A percentile compares a stretch with the other conserved stretches of the same genome.
These are phyloP conservation scores for Podospora appendiculata DNA, from an alignment of 495 filamentous ascomycete species.

Conservation along the genomic window DNA sequence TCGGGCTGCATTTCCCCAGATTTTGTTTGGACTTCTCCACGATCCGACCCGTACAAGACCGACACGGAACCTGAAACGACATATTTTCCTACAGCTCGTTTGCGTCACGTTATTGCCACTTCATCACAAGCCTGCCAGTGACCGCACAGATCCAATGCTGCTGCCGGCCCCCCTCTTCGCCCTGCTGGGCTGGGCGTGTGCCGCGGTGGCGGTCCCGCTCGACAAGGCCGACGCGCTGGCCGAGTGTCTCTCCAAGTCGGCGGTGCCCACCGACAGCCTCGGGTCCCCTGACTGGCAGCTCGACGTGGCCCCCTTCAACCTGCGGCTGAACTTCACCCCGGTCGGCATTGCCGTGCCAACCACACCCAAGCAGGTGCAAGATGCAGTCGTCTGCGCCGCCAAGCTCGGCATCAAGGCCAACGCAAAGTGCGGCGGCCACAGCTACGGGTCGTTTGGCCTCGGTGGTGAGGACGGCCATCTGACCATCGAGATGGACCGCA, in stretches of 20 bases:
- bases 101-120: slow-evolving; percentile 9
- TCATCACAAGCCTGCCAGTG: too few species aligned
- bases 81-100: not conserved
- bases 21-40: slow-evolving; percentile 8
- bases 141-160: slow-evolving; percentile 4
- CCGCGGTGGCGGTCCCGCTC: slow-evolving; percentile 7
- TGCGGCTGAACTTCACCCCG: slow-evolving; percentile 29
- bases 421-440: slow-evolving; percentile 41
- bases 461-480: slow-evolving; percentile 42
- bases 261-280: slow-evolving; percentile 22
- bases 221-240: slow-evolving; percentile 24
- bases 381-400: slow-evolving; percentile 31
- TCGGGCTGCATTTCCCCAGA: slow-evolving; percentile 21
- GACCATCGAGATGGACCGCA: slow-evolving; percentile 35
- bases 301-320: slow-evolving; percentile 34
- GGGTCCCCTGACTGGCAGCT: slow-evolving; percentile 31
- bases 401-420: slow-evolving; percentile 33
- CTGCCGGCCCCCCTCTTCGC: slow-evolving; percentile 6
- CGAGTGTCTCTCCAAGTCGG: slow-evolving; percentile 29
- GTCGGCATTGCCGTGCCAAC: slow-evolving; percentile 32
- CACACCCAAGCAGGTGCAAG: slow-evolving; percentile 30
- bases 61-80: slow-evolving; percentile 5
- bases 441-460: slow-evolving; percentile 38
- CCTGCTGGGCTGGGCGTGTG: slow-evolving; percentile 16
- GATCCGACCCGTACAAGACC: slow-evolving; percentile 3